These are phyloP conservation scores for Gypsophila paniculata DNA, from an alignment of 179 eudicot species.

Conservation along the genomic window DNA sequence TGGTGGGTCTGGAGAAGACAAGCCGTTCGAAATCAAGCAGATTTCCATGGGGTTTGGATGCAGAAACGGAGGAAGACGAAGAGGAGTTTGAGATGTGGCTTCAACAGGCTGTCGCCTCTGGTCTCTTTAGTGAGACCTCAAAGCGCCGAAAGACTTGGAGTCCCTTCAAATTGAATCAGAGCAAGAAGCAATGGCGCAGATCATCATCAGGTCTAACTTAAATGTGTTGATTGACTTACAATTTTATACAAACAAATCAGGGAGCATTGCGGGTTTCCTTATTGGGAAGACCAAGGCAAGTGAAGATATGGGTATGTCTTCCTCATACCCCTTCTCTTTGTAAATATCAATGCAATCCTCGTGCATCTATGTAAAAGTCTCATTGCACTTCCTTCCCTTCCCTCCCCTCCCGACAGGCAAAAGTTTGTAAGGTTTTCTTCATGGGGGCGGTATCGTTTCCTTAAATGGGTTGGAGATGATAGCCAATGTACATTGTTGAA, in stretches of 20 bases:
- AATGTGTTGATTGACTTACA: conserved; percentile 12
- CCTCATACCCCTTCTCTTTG: conserved; percentile 20
- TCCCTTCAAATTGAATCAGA: conserved; percentile 76
- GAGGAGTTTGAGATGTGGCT: conserved; percentile 94
- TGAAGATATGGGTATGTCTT: not conserved
- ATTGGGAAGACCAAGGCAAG: not conserved
- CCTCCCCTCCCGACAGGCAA: not conserved
- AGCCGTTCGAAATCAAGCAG: conserved; percentile 78
- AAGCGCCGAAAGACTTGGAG: conserved; percentile 95
- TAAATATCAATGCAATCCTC: conserved; percentile 26
- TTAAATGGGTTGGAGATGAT: conserved; percentile 12
- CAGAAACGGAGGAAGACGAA: conserved; percentile 82
- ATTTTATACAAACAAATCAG: conserved; percentile 4
- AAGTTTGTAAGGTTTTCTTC: conserved; percentile 10
- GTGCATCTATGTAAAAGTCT: conserved; percentile 11
- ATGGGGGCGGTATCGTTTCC: conserved; percentile 3
- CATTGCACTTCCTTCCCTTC: not conserved
- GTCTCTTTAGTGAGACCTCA: conserved; percentile 80
- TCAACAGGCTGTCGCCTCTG: conserved; percentile 93
- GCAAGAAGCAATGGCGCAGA: conserved; percentile 74
- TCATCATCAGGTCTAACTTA: conserved; percentile 35
- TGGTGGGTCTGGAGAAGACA: conserved; percentile 89
- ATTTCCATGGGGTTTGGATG: conserved; percentile 93
- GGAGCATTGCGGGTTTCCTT: conserved; percentile 10
- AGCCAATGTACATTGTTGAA: conserved; percentile 29